A percentile compares a stretch with the other conserved stretches of the same genome.
Conservation (phyloP, 805 yeast species). For the Candida orba region DNA sequence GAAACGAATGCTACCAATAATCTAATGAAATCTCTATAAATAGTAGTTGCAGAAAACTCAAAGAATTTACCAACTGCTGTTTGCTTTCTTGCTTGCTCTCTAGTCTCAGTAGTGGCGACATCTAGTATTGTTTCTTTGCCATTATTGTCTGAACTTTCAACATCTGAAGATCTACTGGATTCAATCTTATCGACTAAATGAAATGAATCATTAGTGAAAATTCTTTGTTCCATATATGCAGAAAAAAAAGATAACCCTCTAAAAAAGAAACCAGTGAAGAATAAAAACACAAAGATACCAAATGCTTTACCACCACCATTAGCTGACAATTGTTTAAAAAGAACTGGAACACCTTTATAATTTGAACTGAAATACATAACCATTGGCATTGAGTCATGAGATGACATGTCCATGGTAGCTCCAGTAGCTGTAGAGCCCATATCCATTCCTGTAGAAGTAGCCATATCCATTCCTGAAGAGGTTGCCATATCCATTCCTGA, state of each 20-base stretch:
- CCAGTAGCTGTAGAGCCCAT: conserved; percentile 4
- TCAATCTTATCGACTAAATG: background rate
- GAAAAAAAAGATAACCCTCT: conserved; percentile 53
- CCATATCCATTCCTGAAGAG: background rate
- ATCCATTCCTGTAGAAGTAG: conserved; percentile 9
- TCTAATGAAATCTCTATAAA: conserved; percentile 49
- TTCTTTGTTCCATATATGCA: conserved; percentile 60
- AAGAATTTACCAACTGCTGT: conserved; percentile 27
- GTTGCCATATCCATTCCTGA: conserved; percentile 14
- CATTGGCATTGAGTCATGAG: conserved; percentile 37
- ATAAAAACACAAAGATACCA: conserved; percentile 61
- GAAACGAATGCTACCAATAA: conserved; percentile 49
- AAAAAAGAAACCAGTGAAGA: conserved; percentile 50
- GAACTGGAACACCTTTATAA: conserved; percentile 51
- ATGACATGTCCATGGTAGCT: too few species aligned
- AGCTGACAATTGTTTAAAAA: conserved; percentile 51
- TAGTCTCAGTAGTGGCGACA: too few species aligned
- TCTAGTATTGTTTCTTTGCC: background rate
- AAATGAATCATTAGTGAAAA: conserved; percentile 27
- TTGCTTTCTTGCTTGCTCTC: background rate
- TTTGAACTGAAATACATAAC: conserved; percentile 42
- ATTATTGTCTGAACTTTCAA: conserved; percentile 1
- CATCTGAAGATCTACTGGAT: background rate
- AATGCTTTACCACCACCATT: conserved; percentile 53
- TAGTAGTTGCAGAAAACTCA: conserved; percentile 27